Evolutionary conservation across 176 grass and related monocot genomes (phyloP), one percentile per base, ranked within the genome.

Genomic region (Hordeum marinum): DNA sequence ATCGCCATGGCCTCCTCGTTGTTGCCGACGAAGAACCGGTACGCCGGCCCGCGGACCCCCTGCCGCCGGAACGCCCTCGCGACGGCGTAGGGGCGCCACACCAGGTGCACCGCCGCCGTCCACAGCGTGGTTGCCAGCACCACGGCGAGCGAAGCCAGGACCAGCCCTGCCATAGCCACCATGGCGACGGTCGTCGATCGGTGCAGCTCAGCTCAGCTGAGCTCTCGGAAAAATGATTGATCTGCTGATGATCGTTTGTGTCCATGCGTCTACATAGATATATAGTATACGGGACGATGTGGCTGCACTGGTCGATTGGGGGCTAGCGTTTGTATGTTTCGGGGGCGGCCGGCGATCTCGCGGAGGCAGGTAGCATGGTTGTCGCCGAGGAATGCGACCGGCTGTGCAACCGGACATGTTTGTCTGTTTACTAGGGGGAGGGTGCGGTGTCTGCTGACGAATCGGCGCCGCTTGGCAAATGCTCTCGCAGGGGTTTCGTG

Each of bases 71-170:
- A 86, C 24, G 61, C 67, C 75, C 72, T 46, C 21, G 55, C 64
- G 3, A 83, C 76, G 8, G 60, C 67, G 70, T 90, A 86, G 12
- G 91, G 91, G 15, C 88, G 72, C 91, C 85, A 93, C 66, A 64
- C 80, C n/a, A 90, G 88, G 26, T 70, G 73, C 48, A 60, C 21
- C 52, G 85, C 54, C 29, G 25, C 79, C 4, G 40, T 63, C 82
- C 91, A 90, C 14, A 93, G 72, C 77, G 36, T 80, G 1, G 82
- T 43, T 1, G 37, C n/a, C 42, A 46, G 11, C 9, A 86, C 42
- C 78, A 80, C 67, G 27, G 75, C 50, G 1, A 80, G 11, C 18
- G 82, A 54, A 17, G 29, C 64, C 21, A 24, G 39, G 1, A 70
- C 39, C 86, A 65, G 3, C 15, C 32, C 41, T 42, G 8, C 58